Evolutionary conservation across 306 rosid species (phyloP).

Genomic region (Cucurbita moschata): DNA sequence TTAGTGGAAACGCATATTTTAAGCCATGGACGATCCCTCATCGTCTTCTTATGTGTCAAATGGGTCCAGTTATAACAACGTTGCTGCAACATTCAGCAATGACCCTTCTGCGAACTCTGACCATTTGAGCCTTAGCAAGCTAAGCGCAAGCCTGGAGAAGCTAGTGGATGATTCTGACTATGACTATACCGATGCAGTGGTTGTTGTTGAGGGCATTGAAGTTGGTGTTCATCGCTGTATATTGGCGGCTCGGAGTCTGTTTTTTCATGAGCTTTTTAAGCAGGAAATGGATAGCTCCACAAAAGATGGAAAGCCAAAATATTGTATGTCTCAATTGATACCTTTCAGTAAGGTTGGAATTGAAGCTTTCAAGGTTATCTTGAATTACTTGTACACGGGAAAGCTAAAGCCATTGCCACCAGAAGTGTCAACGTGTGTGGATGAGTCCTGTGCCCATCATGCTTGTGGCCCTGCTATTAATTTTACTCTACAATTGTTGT

Average conservation of each 20-base stretch:
- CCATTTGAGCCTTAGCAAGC: constrained; percentile 44
- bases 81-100: constrained; percentile 20
- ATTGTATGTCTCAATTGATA: constrained; percentile 56
- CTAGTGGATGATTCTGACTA: constrained; percentile 41
- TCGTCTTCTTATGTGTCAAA: constrained; percentile 61
- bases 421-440: constrained; percentile 76
- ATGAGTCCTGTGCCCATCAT: constrained; percentile 57
- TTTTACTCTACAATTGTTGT: constrained; percentile 75
- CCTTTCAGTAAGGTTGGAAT: constrained; percentile 47
- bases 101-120: constrained; percentile 37
- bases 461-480: constrained; percentile 75
- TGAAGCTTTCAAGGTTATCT: constrained; percentile 56
- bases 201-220: constrained; percentile 46
- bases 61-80: constrained; percentile 41
- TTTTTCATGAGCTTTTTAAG: constrained; percentile 68
- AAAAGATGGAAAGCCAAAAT: constrained; percentile 51
- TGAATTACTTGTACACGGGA: constrained; percentile 80
- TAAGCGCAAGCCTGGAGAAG: constrained; percentile 75
- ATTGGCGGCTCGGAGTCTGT: constrained; percentile 61
- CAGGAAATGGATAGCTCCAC: constrained; percentile 23
- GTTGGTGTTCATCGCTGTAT: constrained; percentile 69
- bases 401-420: constrained; percentile 54
- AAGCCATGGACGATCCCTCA: constrained; percentile 60
- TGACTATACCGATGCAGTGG: constrained; percentile 61
- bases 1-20: neutral